phyloP scores from a whole-genome alignment of 306 rosid species.

The Acacia confusa region DNA sequence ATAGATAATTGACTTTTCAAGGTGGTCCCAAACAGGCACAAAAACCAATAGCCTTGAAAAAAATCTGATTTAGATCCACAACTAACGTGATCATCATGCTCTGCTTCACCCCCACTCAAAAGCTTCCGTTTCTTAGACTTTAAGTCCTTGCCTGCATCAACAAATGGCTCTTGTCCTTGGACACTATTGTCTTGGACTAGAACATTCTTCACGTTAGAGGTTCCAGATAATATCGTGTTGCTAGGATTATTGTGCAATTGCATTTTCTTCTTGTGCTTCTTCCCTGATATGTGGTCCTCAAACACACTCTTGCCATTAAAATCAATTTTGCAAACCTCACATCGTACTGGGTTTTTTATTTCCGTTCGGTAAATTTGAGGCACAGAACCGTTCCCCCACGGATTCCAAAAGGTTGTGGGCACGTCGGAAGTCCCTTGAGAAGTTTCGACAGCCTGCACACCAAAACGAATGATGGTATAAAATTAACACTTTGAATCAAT shows the following conservation, averaged over 20 bases:
- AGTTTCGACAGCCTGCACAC: constrained; percentile 2
- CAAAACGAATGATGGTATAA: not conserved
- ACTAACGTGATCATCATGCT: constrained; percentile 61
- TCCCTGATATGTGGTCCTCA: constrained; percentile 50
- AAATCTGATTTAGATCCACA: constrained; percentile 18
- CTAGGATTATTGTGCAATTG: constrained; percentile 32
- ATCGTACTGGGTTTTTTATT: constrained; percentile 32
- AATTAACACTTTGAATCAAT: not conserved
- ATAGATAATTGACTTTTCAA: not conserved
- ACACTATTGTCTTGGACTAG: constrained; percentile 27
- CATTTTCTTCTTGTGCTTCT: constrained; percentile 53
- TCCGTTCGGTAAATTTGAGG: constrained; percentile 38
- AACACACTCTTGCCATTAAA: constrained; percentile 46
- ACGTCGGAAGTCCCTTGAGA: constrained; percentile 10
- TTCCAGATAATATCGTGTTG: constrained; percentile 10
- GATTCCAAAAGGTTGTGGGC: constrained; percentile 38
- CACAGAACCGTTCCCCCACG: constrained; percentile 32
- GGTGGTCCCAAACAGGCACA: not conserved
- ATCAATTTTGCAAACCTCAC: constrained; percentile 53
- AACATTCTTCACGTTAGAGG: constrained; percentile 19
- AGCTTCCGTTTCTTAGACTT: constrained; percentile 46
- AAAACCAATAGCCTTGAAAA: not conserved
- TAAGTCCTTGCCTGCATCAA: constrained; percentile 31
- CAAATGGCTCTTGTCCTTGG: constrained; percentile 35
- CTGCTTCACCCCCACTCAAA: constrained; percentile 32